Base-by-base conservation (phyloP, 1,139 yeast genomes). In the Blastobotrys apis region DNA sequence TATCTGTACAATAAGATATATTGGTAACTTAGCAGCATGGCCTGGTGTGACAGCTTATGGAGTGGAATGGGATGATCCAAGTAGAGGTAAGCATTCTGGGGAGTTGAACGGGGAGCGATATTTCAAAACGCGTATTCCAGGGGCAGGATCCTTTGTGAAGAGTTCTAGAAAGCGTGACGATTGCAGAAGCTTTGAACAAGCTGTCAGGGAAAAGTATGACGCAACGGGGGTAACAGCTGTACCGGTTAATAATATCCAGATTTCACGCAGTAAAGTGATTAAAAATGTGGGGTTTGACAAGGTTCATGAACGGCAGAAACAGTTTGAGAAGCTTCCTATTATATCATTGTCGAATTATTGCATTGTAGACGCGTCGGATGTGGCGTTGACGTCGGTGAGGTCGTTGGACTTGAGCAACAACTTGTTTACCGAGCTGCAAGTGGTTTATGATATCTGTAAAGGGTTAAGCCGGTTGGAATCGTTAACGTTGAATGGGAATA, bases 31-130 rank as follows among this genome's bases (percentile, higher is more conserved):
- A 1, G 74, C 77, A 0, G 67, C 65, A 3, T 87, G 96, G 96
- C 77, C 80, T 0, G 61, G 61, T 5, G 65, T 60, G 2, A 51
- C 52, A 0, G 88, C 92, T 0, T 64, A 77, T 13, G 97, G 97
- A 0, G 72, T 90, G 1, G 97, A 90, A 60, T 90, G 97, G 97
- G 97, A 90, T 59, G 71, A 78, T 43, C 63, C 66, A 0, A 53
- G 60, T 2, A 60, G 77, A 22, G 90, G 90, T 1, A 80, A 77
- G 53, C 75, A 82, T 56, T 62, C 71, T 45, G 92, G 92, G 0
- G 45, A 55, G 1, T 49, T 73, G 31, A 60, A 71, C 19, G 81
- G 76, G 0, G 53, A 59, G 0, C 53, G 58, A 34, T 79, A 79
- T 54, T 82, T 82, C 57, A 31, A 49, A 8, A 59, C 68, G 36